Evolutionary conservation across 1,284 basidiomycete species (phyloP), one percentile per base, ranked within the genome.

Genomic region (Trichosporon asahii): DNA sequence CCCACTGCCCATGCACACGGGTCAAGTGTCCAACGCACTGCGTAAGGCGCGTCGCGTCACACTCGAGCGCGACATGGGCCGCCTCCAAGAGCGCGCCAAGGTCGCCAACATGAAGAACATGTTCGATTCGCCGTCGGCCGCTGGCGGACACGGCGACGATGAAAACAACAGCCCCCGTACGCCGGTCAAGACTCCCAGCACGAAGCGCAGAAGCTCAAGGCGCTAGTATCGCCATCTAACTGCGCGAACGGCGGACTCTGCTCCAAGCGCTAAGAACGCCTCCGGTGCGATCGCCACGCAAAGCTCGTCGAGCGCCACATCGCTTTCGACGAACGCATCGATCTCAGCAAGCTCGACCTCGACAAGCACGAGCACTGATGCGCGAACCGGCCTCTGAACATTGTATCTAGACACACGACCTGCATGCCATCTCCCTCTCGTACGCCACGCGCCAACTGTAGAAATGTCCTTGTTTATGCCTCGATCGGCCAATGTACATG

Each of bases 31-130:
- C 11, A 74, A 77, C 14, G 63, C 74, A 3, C 60, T 72, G 14
- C 76, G 78, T 61, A 79, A 77, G 66, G 72, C 75, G 9, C 74
- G 83, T 64, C 72, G 83, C 15, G 70, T 80, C 12, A 83, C 83
- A 12, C 81, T 84, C 31, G 83, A 84, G 65, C 79, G 82, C 66
- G 83, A 84, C 68, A 79, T 83, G 53, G 77, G 81, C 65, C 68
- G 74, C 9, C 67, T 83, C 49, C 70, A 78, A 40, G 78, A 61
- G 82, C 82, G 69, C 75, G 80, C 57, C 27, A 61, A 61, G 57
- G 57, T 61, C 29, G 57, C 57, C 1, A 61, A 61, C 57, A 61
- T 61, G 57, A 61, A 61, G 57, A 61, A 61, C 57, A 61, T 61
- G 57, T 61, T 61, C 33, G 57, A 61, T 31, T 31, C 27, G 18